Evolutionary conservation across 169 alveolate genomes (phyloP), one percentile per base, ranked within the genome.

Genomic region (Besnoitia besnoiti): DNA sequence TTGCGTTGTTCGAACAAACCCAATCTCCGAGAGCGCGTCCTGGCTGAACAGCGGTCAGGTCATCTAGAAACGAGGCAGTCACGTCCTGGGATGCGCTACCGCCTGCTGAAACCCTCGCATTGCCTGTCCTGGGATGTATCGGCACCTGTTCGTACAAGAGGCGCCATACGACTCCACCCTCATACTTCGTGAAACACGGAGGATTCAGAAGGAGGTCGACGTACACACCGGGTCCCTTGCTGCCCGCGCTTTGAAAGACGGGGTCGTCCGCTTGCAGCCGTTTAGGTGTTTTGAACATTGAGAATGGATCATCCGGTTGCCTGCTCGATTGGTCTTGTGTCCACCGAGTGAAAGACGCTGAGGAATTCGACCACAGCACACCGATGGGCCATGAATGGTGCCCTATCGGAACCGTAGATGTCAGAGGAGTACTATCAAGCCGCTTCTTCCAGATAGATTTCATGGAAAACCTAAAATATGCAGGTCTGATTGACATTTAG

Each of bases 1-100:
- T 96, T 42, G 95, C 96, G 82, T 94, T 95, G 75, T 95, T 96
- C 79, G 94, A 89, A 87, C 98, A 96, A 33, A 94, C 85, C 59
- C 92, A 90, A 40, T 76, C 96, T 21, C 67, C 24, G n/a, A n/a
- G 24, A 19, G 67, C 7, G 67, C 67, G 33, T 19, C 3, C 12
- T 55, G 24, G 67, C 12, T 16, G 67, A 55, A n/a, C 33, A 19
- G 16, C 82, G 35, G 77, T 42, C 47, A 35, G 50, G 90, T 4
- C 55, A 14, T 27, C 73, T 16, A 84, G 73, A 14, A 30, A 40
- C 8, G 39, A 55, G 50, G 84, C 59, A 61, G 2, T 16, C 73
- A 62, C 37, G 61, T 39, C 19, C 37, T 21, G 42, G 7, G 80
- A 30, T 14, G 39, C 44, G 44, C 12, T 19, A 10, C 80, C 44